phyloP scores from a whole-genome alignment of 208 protist species.

The Wallacemonas collosoma region DNA sequence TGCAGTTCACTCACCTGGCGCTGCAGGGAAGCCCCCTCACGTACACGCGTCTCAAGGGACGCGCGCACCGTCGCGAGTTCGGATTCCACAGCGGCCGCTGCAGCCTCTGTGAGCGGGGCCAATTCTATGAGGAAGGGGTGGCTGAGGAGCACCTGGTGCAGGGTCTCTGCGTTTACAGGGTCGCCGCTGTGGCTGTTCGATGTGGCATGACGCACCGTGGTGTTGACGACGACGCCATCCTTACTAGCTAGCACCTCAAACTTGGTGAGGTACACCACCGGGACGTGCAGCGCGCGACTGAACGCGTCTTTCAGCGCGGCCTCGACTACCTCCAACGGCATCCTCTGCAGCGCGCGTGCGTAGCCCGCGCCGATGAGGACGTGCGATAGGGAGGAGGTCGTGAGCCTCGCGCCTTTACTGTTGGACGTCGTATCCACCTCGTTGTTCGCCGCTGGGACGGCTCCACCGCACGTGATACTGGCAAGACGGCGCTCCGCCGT shows the following conservation, averaged over 20 bases:
- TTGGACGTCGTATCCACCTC: slow-evolving; percentile 11
- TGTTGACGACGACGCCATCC: slow-evolving; percentile 48
- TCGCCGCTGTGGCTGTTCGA: background rate
- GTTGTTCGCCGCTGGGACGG: background rate
- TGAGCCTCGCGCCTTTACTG: slow-evolving; percentile 23
- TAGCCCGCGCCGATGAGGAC: slow-evolving; percentile 47
- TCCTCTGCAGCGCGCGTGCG: slow-evolving; percentile 25
- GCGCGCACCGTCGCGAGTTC: slow-evolving; percentile 31
- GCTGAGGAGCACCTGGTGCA: slow-evolving; percentile 47
- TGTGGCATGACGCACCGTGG: slow-evolving; percentile 42
- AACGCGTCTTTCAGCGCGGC: slow-evolving; percentile 46
- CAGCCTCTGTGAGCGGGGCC: slow-evolving; percentile 30
- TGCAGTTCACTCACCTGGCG: slow-evolving; percentile 35
- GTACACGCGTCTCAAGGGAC: slow-evolving; percentile 28
- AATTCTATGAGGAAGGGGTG: slow-evolving; percentile 41
- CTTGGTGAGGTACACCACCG: slow-evolving; percentile 41
- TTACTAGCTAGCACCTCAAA: slow-evolving; percentile 37
- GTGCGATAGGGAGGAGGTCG: slow-evolving; percentile 44
- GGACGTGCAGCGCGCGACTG: slow-evolving; percentile 44
- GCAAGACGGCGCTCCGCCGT: background rate
- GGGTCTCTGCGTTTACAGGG: slow-evolving; percentile 33
- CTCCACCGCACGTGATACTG: slow-evolving; percentile 1
- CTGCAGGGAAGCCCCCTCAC: slow-evolving; percentile 25
- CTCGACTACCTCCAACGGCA: slow-evolving; percentile 42
- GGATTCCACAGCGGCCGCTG: slow-evolving; percentile 15